These are phyloP conservation scores for Saussurea involucrata DNA, from an alignment of 129 eudicot genomes.

Conservation along the genomic window DNA sequence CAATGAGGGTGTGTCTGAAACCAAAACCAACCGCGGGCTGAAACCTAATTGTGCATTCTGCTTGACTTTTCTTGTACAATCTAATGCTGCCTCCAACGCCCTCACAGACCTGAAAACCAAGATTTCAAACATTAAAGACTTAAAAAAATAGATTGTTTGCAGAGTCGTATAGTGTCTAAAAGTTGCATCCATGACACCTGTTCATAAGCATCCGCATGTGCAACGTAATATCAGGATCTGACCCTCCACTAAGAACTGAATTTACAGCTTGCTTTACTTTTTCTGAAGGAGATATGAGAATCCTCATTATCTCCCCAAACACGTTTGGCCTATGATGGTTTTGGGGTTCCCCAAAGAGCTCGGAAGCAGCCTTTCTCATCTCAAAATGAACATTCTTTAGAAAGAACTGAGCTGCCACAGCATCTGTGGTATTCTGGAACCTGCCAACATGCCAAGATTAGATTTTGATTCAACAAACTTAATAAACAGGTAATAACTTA, in stretches of 20 bases:
- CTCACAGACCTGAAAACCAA: constrained; percentile 63
- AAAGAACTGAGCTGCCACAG: constrained; percentile 91
- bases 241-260: constrained; percentile 56
- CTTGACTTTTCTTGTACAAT: constrained; percentile 53
- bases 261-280: constrained; percentile 60
- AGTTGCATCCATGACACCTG: constrained; percentile 41
- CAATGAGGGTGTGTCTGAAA: constrained; percentile 80
- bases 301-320: constrained; percentile 84
- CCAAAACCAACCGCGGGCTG: constrained; percentile 65
- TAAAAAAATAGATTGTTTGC: background rate
- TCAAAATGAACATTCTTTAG: constrained; percentile 61
- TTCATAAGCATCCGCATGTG: constrained; percentile 97
- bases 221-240: constrained; percentile 79
- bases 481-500: background rate
- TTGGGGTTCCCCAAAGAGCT: constrained; percentile 66
- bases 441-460: constrained; percentile 35
- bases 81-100: constrained; percentile 66
- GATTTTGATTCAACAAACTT: background rate
- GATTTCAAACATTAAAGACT: constrained; percentile 5
- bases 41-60: constrained; percentile 26
- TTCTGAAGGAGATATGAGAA: constrained; percentile 68
- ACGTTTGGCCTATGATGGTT: constrained; percentile 67
- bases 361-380: constrained; percentile 68
- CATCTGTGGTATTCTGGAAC: constrained; percentile 90
- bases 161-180: background rate